Evolutionary conservation across 352 stramenopile species (phyloP).

Genomic region (Phytophthora lateralis): DNA sequence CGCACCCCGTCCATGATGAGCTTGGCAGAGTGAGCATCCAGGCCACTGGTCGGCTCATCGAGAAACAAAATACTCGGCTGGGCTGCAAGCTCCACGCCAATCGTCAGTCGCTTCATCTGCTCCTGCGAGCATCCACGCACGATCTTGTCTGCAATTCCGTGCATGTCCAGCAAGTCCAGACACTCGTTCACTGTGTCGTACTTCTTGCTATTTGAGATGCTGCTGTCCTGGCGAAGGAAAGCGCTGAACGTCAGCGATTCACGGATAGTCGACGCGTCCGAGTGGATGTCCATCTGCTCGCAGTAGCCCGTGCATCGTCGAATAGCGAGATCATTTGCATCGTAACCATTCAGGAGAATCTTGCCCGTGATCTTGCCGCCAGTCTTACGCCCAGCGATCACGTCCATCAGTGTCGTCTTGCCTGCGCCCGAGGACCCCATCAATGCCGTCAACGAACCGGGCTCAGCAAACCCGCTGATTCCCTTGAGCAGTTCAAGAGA

Average conservation of each 20-base stretch:
- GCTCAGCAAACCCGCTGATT: slow-evolving; percentile 46
- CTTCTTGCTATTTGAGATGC: slow-evolving; percentile 10
- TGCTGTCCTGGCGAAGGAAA: slow-evolving; percentile 47
- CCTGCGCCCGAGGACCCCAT: slow-evolving; percentile 54
- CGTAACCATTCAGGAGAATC: slow-evolving; percentile 44
- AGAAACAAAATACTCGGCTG: slow-evolving; percentile 76
- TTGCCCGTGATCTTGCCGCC: slow-evolving; percentile 65
- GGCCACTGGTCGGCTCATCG: slow-evolving; percentile 53
- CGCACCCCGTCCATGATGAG: slow-evolving; percentile 44
- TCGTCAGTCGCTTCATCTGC: slow-evolving; percentile 48
- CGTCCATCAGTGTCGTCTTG: slow-evolving; percentile 46
- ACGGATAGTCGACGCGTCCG: slow-evolving; percentile 33
- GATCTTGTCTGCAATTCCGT: slow-evolving; percentile 31
- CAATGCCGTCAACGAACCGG: slow-evolving; percentile 78
- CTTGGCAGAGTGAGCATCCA: slow-evolving; percentile 60
- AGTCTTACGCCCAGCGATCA: slow-evolving; percentile 88
- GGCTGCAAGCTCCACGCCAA: slow-evolving; percentile 86
- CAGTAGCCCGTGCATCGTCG: slow-evolving; percentile 24
- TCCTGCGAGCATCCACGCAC: slow-evolving; percentile 36
- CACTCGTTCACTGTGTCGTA: slow-evolving; percentile 31
- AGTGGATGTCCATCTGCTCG: slow-evolving; percentile 39
- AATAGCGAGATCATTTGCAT: slow-evolving; percentile 31
- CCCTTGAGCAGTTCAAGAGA: slow-evolving; percentile 54
- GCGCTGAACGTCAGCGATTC: slow-evolving; percentile 87
- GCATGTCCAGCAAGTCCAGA: slow-evolving; percentile 36